Evolutionary conservation across 345 rosid species (phyloP), one percentile per base, ranked within the genome.

Genomic region (Nephelium lappaceum): DNA sequence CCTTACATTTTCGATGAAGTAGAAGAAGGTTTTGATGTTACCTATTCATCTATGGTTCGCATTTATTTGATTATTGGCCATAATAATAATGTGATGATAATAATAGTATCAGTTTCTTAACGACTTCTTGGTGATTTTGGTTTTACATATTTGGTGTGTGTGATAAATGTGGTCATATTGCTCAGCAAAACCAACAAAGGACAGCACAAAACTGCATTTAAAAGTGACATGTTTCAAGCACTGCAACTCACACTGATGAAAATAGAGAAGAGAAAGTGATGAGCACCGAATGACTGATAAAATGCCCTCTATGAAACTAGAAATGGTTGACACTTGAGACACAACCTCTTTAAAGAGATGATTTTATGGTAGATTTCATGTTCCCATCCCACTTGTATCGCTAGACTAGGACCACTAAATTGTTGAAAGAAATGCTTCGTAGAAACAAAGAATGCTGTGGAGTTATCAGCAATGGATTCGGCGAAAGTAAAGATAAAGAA

Each of bases 31-130:
- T 80, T 60, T 38, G 41, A 69, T 49, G 71, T 21, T 77, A 70
- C 67, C 80, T 76, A 73, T 61, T 42, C 24, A 73, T 51, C 77
- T 63, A 38, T 63, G 39, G 25, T 74, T 71, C 41, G 68, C 81
- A 77, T 74, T 80, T 83, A 74, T 77, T 80, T 74, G 60, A 57
- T 49, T 19, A 41, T 78, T 71, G 53, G 45, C 38, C 67, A 78
- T 74, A 80, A 83, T 51, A 67, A 55, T 67, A 55, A 60, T n/a
- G 3, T 51, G 57, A 51, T 51, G 38, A 43, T 45, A 80, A 77
- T 73, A 83, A 80, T 62, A 53, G 39, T 66, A 51, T 51, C 64
- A 66, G 53, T 14, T 12, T 75, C 57, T 10, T 41, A 55, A 68
- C 65, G 19, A 67, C 25, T 38, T 39, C 10, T 53, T 31, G 9